Evolutionary conservation across 768 basidiomycete genomes (phyloP).

Genomic region (Leccinum boreale): DNA sequence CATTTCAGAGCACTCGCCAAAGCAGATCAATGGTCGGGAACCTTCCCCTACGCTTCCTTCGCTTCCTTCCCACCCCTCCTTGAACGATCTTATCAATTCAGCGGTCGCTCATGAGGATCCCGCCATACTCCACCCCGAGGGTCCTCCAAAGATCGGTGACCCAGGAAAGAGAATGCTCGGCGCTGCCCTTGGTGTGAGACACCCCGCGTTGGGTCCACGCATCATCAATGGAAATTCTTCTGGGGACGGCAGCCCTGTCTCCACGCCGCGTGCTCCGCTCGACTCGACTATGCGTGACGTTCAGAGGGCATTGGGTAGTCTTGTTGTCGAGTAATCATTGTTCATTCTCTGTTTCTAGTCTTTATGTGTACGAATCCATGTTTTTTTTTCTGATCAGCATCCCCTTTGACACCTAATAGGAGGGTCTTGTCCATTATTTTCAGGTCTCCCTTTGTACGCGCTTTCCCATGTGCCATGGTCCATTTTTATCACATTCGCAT

Average conservation of each 20-base stretch:
- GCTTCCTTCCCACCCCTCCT: conserved; percentile 78
- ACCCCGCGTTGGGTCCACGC: conserved; percentile 68
- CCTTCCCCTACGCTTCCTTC: conserved; percentile 81
- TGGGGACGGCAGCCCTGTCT: conserved; percentile 30
- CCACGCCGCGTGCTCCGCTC: conserved; percentile 35
- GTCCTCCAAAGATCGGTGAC: conserved; percentile 83
- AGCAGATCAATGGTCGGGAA: conserved; percentile 49
- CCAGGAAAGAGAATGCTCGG: conserved; percentile 89
- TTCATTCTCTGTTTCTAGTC: conserved; percentile 15
- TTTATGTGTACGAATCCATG: conserved; percentile 16
- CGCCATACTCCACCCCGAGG: conserved; percentile 51
- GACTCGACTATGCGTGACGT: conserved; percentile 64
- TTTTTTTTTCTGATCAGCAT: conserved; percentile 19
- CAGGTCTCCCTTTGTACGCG: conserved; percentile 7
- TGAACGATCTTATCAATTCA: conserved; percentile 81
- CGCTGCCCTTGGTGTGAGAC: conserved; percentile 78
- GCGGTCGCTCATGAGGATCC: conserved; percentile 60
- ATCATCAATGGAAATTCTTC: conserved; percentile 41
- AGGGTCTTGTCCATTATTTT: conserved; percentile 19
- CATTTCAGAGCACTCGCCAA: conserved; percentile 51
- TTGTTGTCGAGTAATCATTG: conserved; percentile 63
- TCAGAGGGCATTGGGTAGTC: conserved; percentile 72
- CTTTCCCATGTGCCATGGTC: conserved; percentile 11
- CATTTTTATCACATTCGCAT: conserved; percentile 15
- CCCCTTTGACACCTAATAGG: conserved; percentile 14